These are phyloP conservation scores for Cryphonectria carpinicola DNA, from an alignment of 2,329 filamentous ascomycete species.

Conservation along the genomic window DNA sequence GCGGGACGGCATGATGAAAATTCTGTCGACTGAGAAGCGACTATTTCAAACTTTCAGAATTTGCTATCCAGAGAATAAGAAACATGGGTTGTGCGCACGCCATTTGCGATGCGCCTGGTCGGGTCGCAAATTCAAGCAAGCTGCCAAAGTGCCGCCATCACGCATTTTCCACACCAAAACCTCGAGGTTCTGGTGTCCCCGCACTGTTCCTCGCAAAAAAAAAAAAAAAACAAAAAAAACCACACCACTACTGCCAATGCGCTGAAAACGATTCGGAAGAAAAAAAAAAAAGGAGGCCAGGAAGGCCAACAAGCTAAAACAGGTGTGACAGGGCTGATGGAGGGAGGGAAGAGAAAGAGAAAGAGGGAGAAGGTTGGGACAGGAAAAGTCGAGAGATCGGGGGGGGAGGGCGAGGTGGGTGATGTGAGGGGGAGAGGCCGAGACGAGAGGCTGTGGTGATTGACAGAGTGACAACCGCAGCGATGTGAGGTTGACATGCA, in stretches of 20 bases:
- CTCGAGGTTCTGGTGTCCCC: background rate
- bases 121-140: slow-evolving; percentile 14
- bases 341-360: slow-evolving; percentile 10
- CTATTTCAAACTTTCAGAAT: slow-evolving; percentile 8
- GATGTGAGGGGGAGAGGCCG: slow-evolving; percentile 18
- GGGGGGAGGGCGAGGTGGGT: slow-evolving; percentile 23
- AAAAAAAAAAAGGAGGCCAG: slow-evolving; percentile 1
- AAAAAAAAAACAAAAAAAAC: too few relatives aligned
- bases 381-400: slow-evolving; percentile 12
- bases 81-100: slow-evolving; percentile 29
- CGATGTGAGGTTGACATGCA: slow-evolving; percentile 18
- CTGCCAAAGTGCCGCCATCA: slow-evolving; percentile 13
- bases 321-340: slow-evolving; percentile 17
- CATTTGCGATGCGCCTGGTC: slow-evolving; percentile 24
- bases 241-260: background rate
- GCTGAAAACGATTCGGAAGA: background rate
- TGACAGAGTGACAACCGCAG: slow-evolving; percentile 14
- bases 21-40: background rate
- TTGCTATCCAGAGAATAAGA: slow-evolving; percentile 13
- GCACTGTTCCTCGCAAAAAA: background rate
- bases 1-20: background rate
- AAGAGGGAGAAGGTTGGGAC: slow-evolving; percentile 30
- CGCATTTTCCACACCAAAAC: background rate
- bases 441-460: slow-evolving; percentile 4
- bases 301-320: slow-evolving; percentile 22